Evolutionary conservation across 2,329 filamentous ascomycete genomes (phyloP).

Genomic region (Venturia effusa): DNA sequence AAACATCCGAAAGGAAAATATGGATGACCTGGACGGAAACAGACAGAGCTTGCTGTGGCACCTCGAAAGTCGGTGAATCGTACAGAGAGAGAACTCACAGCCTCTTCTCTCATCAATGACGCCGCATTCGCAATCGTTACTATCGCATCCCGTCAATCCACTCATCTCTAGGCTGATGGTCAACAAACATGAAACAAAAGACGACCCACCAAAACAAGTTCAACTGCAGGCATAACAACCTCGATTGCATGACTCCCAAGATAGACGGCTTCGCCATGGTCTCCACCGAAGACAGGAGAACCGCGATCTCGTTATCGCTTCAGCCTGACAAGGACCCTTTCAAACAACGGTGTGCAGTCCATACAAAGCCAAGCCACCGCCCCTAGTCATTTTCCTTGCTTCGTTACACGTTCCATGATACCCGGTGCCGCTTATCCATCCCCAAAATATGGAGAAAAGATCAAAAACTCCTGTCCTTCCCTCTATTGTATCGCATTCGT

Average conservation of each 20-base stretch:
- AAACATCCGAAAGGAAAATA: background rate
- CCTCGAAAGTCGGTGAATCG: no score
- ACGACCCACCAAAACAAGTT: background rate
- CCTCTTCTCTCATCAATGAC: background rate
- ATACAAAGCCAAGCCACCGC: background rate
- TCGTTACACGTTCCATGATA: conserved; percentile 1
- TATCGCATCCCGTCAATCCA: background rate
- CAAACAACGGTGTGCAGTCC: background rate
- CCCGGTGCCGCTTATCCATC: background rate
- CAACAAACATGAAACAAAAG: background rate
- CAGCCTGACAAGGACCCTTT: background rate
- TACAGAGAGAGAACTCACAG: background rate
- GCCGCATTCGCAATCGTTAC: background rate
- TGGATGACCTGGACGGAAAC: background rate
- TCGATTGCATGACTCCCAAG: conserved; percentile 1
- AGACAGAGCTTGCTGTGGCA: background rate
- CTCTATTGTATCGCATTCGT: background rate
- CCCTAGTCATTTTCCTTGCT: background rate
- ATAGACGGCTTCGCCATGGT: background rate
- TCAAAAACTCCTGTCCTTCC: background rate
- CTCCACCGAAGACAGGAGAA: background rate
- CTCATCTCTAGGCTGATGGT: background rate
- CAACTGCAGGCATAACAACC: background rate
- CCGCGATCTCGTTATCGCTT: background rate
- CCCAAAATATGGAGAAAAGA: background rate